A percentile compares a stretch with the other conserved stretches of the same genome.
Conservation (phyloP, 495 filamentous ascomycete species). For the Xylaria scruposa region DNA sequence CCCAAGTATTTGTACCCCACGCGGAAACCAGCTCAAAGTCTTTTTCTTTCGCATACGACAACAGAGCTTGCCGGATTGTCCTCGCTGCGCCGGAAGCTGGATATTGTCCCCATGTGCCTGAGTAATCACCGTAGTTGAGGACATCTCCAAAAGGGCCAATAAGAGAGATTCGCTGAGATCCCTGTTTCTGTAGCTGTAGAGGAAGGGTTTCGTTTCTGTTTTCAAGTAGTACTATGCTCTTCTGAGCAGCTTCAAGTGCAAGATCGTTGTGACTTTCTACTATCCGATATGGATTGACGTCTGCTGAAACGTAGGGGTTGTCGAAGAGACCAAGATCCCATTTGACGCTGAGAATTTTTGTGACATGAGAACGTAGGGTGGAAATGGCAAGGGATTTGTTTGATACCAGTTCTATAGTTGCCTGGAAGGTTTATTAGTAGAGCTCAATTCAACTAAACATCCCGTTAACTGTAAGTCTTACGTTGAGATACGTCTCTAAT, state of each 20-base stretch:
- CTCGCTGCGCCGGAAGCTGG: slow-evolving; percentile 42
- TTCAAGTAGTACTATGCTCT: slow-evolving; percentile 48
- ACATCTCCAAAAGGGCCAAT: slow-evolving; percentile 52
- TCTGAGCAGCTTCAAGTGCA: slow-evolving; percentile 48
- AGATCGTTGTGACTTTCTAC: slow-evolving; percentile 39
- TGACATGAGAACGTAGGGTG: slow-evolving; percentile 44
- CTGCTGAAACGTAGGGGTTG: slow-evolving; percentile 41
- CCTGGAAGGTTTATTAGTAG: slow-evolving; percentile 31
- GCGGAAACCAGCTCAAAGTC: slow-evolving; percentile 46
- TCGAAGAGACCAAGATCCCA: slow-evolving; percentile 51
- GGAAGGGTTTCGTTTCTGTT: slow-evolving; percentile 48
- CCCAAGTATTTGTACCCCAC: slow-evolving; percentile 51
- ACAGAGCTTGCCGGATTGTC: slow-evolving; percentile 51
- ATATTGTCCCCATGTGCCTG: slow-evolving; percentile 48
- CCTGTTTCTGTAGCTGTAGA: slow-evolving; percentile 35
- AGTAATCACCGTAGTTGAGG: slow-evolving; percentile 53
- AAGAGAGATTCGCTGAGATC: slow-evolving; percentile 45
- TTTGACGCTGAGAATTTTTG: slow-evolving; percentile 46
- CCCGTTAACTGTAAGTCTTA: slow-evolving; percentile 15
- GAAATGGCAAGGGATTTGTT: slow-evolving; percentile 44
- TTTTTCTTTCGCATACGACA: slow-evolving; percentile 36
- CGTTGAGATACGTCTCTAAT: slow-evolving; percentile 40
- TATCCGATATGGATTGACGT: slow-evolving; percentile 41
- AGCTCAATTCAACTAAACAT: slow-evolving; percentile 10
- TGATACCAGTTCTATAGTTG: slow-evolving; percentile 43